Conservation (phyloP, 805 yeast species). For the Kodamaea kaohsiungensis region DNA sequence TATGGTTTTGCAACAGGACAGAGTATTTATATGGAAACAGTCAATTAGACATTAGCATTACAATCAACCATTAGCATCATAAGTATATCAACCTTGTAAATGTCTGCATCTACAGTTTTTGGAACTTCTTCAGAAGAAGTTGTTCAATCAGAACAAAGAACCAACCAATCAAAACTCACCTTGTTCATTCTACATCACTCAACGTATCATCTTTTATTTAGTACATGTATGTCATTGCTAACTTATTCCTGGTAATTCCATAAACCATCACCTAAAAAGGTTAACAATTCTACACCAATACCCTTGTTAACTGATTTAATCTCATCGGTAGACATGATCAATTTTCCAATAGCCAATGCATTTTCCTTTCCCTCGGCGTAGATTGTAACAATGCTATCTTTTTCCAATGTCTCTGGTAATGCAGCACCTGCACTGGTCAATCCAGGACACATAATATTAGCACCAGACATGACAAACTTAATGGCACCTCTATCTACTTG, state of each 20-base stretch:
- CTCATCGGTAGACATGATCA: slow-evolving; percentile 86
- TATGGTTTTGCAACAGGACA: slow-evolving; percentile 24
- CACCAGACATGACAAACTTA: slow-evolving; percentile 92
- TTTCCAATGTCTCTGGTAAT: slow-evolving; percentile 70
- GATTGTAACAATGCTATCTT: slow-evolving; percentile 73
- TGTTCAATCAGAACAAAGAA: too few species aligned
- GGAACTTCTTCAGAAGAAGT: too few species aligned
- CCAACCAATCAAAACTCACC: too few species aligned
- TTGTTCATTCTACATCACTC: background rate
- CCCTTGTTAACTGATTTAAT: slow-evolving; percentile 83
- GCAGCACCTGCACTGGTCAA: slow-evolving; percentile 82
- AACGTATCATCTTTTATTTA: background rate
- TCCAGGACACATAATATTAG: slow-evolving; percentile 97
- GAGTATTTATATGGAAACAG: slow-evolving; percentile 18
- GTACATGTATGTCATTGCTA: slow-evolving; percentile 3
- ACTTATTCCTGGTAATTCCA: slow-evolving; percentile 61
- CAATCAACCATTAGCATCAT: too few species aligned
- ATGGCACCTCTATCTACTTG: slow-evolving; percentile 96
- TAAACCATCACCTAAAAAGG: slow-evolving; percentile 86
- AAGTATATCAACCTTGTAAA: too few species aligned
- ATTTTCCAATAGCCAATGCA: slow-evolving; percentile 88
- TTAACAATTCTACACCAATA: slow-evolving; percentile 81
- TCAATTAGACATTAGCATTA: too few species aligned
- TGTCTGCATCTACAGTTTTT: too few species aligned
- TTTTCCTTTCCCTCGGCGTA: slow-evolving; percentile 92